Base-by-base conservation (phyloP, 1,284 basidiomycete genomes). In the Pyrrhoderma lamaoense region DNA sequence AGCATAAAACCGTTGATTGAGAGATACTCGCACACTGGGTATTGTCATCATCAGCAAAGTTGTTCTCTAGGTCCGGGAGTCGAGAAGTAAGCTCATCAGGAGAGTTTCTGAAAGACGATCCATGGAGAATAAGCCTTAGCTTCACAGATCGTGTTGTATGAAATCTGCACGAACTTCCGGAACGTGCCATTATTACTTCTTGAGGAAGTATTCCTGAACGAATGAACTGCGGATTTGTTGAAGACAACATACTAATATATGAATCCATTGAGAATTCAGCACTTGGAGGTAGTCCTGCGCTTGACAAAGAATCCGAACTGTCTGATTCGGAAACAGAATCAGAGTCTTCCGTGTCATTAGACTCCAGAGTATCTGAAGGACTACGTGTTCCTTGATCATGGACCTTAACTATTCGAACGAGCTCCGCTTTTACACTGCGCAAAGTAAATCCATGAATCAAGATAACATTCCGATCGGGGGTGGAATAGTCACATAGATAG, bases 91-190 rank as follows among this genome's bases (percentile, higher is more conserved):
- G 61, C 7, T 69, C 66, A 39, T 70, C 65, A 52, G 76, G 69
- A 3, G 81, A 76, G 13, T 70, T 67, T 45, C 72, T 67, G n/a
- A 77, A 72, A 2, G 70, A 69, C 9, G 72, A 67, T 44, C 79
- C 80, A 63, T 84, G 85, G 19, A 90, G 67, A 14, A 90, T 65
- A 49, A 89, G 82, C 14, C 88, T 80, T 25, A 89, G 67, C 50
- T 75, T 79, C 44, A 90, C 73, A 1, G 84, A 70, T 16, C 73
- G 73, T 35, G 78, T 75, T 1, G 81, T 77, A 60, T 90, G 86
- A 59, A 90, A 85, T 39, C 85, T 79, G 67, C 87, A 89, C 27
- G 85, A 80, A 31, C 85, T 85, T 36, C 87, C 87, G 13, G 87
- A 88, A 9, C 82, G 76, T 2, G 85, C 80, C 25, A 89, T 65